Evolutionary conservation across 495 filamentous ascomycete species (phyloP), one percentile per base, ranked within the genome.

Genomic region (Xeromyces bisporus): DNA sequence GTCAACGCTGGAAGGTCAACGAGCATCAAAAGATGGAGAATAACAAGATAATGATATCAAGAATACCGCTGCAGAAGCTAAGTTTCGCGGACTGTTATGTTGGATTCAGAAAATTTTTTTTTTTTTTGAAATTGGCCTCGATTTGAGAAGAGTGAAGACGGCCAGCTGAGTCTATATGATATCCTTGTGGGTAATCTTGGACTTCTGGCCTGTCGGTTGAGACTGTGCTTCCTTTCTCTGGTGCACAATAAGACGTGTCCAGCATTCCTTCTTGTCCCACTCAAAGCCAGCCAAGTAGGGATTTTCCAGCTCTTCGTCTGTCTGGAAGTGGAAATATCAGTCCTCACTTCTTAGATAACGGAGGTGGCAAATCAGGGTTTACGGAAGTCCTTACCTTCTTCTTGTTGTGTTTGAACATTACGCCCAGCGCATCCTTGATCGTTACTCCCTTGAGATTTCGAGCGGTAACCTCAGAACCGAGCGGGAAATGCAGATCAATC

Each of bases 381-480:
- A n/a, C n/a, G n/a, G n/a, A n/a, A n/a, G n/a, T n/a, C 35, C 58
- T 36, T 58, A 80, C 85, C 75, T 83, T 74, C 73, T 92, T 93
- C 67, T 86, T 87, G 66, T 75, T 89, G 41, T 78, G 71, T 64
- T 92, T 92, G 67, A 89, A 64, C 62, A 93, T 93, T 42, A 80
- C 85, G 53, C 92, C 83, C 48, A 92, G 50, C 33, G 82, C 85
- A 56, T 93, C 85, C 62, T 91, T 92, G 64, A 93, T 81, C 23
- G 85, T 93, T 39, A 93, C 83, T 21, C 85, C 85, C 52, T 87
- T 86, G 37, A 80, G 54, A 53, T 93, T 93, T 39, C 85, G 69
- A 40, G 84, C 85, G 23, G 80, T 81, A 44, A 93, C 80, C 40
- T 84, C 75, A 6, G 84, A 61, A n/a, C 85, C 85, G 23, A 86